Evolutionary conservation across 2,329 filamentous ascomycete genomes (phyloP), one percentile per base, ranked within the genome.

Genomic region (Parascedosporium putredinis): DNA sequence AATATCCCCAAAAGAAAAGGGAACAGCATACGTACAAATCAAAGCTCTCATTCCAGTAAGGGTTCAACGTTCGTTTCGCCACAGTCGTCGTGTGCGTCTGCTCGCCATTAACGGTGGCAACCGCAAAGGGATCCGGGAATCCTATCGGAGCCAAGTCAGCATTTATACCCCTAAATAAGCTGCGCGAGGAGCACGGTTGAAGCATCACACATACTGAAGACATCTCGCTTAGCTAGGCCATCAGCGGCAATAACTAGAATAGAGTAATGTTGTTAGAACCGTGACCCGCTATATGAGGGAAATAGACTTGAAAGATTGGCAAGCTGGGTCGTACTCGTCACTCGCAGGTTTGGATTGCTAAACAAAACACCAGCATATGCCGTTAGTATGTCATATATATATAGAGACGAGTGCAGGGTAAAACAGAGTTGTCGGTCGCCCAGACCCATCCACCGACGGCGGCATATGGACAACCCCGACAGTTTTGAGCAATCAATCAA

Each of bases 41-140:
- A 72, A 98, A 98, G 64, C 83, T 89, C 73, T 98, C 93, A 68
- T 98, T 98, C 93, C 93, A 98, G 67, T 98, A 98, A n/a, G 93
- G 93, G 67, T 96, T 97, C 67, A 98, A 73, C 9, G 93, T 97
- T 70, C 93, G 86, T 71, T 96, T 97, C 67, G 93, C 95, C 58
- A 97, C 93, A 33, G 84, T 84, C 9, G 93, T 98, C n/a, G 93
- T 97, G 69, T 90, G 88, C 52, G 93, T 98, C 73, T 98, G 93
- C 70, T 98, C 93, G 66, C 93, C 93, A 69, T 90, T 91, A 69
- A 97, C 83, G 52, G 93, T 98, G 59, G 90, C 91, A 56, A 98
- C 93, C 43, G 93, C 91, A 65, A 98, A 98, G 22, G 93, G 93
- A 68, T 98, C 93, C 52, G 93, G 93, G 58, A 97, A 95, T 64